Percentiles rank a stretch among this genome's conserved stretches.
Evolutionary conservation across 2,329 filamentous ascomycete species (phyloP).

Genomic region (Dichotomopilus funicola): DNA sequence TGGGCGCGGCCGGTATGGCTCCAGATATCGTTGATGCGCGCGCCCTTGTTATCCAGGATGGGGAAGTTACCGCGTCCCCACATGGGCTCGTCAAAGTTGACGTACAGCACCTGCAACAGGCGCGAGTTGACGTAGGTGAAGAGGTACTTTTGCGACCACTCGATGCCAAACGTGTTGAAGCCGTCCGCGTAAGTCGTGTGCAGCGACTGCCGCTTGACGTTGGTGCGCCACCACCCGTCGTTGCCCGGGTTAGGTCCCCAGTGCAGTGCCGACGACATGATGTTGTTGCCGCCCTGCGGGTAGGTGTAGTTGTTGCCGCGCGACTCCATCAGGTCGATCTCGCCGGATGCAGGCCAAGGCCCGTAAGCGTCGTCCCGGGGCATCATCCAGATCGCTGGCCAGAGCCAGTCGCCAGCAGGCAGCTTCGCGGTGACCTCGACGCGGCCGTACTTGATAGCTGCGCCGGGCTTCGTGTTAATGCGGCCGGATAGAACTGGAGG

Average conservation of each 20-base stretch:
- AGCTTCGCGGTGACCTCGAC: constrained; percentile 74
- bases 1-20: constrained; percentile 50
- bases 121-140: constrained; percentile 81
- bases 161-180: constrained; percentile 73
- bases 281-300: constrained; percentile 70
- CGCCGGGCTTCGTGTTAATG: constrained; percentile 66
- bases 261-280: constrained; percentile 71
- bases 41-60: constrained; percentile 56
- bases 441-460: constrained; percentile 70
- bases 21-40: constrained; percentile 59
- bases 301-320: constrained; percentile 80
- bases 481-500: constrained; percentile 73
- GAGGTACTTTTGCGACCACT: constrained; percentile 83
- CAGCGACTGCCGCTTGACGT: constrained; percentile 66
- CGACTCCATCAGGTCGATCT: constrained; percentile 77
- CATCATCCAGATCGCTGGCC: constrained; percentile 91
- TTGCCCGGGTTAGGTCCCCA: constrained; percentile 69
- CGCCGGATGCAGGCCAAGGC: constrained; percentile 69
- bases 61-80: constrained; percentile 66
- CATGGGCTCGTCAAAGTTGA: constrained; percentile 62
- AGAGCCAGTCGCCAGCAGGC: constrained; percentile 76
- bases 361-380: constrained; percentile 68
- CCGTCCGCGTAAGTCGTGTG: constrained; percentile 65
- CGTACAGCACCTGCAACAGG: constrained; percentile 73
- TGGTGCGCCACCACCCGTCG: constrained; percentile 79